Evolutionary conservation across 192 early-diverging fungal genomes (phyloP), one percentile per base, ranked within the genome.

Genomic region (Allomyces javanicus): DNA sequence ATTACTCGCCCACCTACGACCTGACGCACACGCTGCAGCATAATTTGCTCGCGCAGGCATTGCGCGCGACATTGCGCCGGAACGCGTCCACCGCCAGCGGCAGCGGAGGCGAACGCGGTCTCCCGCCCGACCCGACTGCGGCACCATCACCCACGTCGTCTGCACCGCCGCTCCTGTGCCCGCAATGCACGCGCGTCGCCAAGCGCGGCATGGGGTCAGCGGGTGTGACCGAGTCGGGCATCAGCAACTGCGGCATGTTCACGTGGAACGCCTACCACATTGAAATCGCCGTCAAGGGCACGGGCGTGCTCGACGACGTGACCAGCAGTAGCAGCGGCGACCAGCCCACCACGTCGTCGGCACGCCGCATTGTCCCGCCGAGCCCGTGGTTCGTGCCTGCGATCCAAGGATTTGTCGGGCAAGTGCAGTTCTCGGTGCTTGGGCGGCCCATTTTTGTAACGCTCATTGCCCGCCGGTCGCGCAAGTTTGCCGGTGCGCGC

Each of bases 401-500:
- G 64, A 91, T 96, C 67, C 86, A 97, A 72, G 96, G 96, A 7
- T 99, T 95, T 71, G 91, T 97, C n/a, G 92, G 96, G 69, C 96
- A 99, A 78, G 87, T 92, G 9, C 88, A 88, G 72, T 85, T 99
- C 33, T 86, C 89, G 21, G 86, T 97, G 21, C 88, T 87, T 65
- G 96, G 94, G 2, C 87, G 92, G 67, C 92, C 88, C 68, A 85
- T 97, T 24, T 90, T 82, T 66, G 80, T 99, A 7, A 94, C 96
- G 0, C 73, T 99, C 66, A 94, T 99, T 79, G 96, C 96, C 1
- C 79, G 96, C 22, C 80, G 96, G 63, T 97, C 94, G 43, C 81
- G 96, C 10, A 79, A 87, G 62, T 99, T 91, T 83, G 96, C 96
- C 9, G 96, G 96, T 19, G 96, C 91, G 27, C 82, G 96, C 64